Percentiles rank a stretch among this genome's conserved stretches.
Conservation (phyloP, 1,139 yeast genomes). For the Debaryomycetaceae sp. region DNA sequence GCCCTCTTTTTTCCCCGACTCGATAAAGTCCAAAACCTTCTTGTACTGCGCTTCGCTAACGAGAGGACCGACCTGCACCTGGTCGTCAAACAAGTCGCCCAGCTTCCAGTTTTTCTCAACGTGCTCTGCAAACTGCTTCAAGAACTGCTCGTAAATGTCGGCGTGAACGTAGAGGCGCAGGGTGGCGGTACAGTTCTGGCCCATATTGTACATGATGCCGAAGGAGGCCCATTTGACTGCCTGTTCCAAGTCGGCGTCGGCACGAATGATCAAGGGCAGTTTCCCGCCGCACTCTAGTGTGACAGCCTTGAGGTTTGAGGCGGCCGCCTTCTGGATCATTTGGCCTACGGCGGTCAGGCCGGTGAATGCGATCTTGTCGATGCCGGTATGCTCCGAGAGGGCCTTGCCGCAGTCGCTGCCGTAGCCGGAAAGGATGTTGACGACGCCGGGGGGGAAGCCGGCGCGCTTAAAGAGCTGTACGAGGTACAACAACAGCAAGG, state of each 20-base stretch:
- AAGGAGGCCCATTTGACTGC: conserved; percentile 80
- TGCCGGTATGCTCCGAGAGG: conserved; percentile 42
- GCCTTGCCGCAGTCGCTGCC: conserved; percentile 50
- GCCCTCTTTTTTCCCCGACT: conserved; percentile 46
- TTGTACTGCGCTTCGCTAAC: conserved; percentile 61
- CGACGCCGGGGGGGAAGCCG: conserved; percentile 66
- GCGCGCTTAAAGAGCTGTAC: conserved; percentile 48
- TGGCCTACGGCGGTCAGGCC: conserved; percentile 55
- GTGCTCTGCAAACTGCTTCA: conserved; percentile 24
- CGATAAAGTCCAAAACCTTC: conserved; percentile 41
- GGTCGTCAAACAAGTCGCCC: conserved; percentile 47
- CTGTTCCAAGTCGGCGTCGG: conserved; percentile 65
- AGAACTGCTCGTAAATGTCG: conserved; percentile 36
- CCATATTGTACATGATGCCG: conserved; percentile 73
- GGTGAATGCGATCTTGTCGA: conserved; percentile 62
- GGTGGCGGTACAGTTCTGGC: conserved; percentile 38
- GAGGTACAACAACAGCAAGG: conserved; percentile 46
- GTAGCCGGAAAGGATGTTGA: conserved; percentile 47
- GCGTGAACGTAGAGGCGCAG: conserved; percentile 37
- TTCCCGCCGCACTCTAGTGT: conserved; percentile 94
- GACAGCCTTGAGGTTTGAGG: conserved; percentile 54
- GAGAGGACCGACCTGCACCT: conserved; percentile 68
- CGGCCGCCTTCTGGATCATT: conserved; percentile 48
- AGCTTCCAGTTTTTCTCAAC: conserved; percentile 38
- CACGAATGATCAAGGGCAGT: conserved; percentile 62